Base-by-base conservation (phyloP, 164 flowering plant species). In the Sextonia rubra region DNA sequence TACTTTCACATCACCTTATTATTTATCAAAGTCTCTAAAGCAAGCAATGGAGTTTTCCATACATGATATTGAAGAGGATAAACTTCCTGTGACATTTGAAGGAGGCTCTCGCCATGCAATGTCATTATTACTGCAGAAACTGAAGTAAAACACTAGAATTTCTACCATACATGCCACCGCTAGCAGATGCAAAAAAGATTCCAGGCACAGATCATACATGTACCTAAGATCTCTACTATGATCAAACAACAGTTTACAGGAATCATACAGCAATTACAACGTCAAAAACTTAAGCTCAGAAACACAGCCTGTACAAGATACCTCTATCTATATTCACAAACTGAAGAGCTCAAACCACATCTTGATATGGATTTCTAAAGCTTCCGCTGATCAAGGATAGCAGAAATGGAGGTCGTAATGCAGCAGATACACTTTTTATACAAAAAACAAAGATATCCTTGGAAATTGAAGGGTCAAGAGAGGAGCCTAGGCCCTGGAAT, bases 251-350 rank as follows among this genome's bases (percentile, higher is more conserved):
- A 20, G 29, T 30, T 64, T 64, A 64, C 47, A 64, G 15, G 27
- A 64, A 61, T 14, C 67, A 25, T 64, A 64, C 67, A 64, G 32
- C 22, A 25, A 61, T 64, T 64, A 64, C 47, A 26, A 18, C 30
- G 8, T 11, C 24, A 62, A 62, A 62, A 27, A 27, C 44, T 64
- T 32, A 5, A 4, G 23, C 22, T 29, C 17, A 7, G 20, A 64
- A 64, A 64, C 66, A 64, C 44, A 27, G 17, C 18, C 67, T 64
- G 47, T 64, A 30, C 24, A 30, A 32, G 47, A 27, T 17, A 29
- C 67, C 67, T 27, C 47, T n/a, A 30, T 27, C 47, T n/a, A 30
- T 27, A 15, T 14, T 29, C 67, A 64, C 67, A 18, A 1, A 20
- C 20, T 17, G 44, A 64, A 64, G 17, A 15, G n/a, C 18, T 27